Percentiles rank a stretch among this genome's conserved stretches.
Evolutionary conservation across 306 rosid species (phyloP).

Genomic region (Gillenia trifoliata): DNA sequence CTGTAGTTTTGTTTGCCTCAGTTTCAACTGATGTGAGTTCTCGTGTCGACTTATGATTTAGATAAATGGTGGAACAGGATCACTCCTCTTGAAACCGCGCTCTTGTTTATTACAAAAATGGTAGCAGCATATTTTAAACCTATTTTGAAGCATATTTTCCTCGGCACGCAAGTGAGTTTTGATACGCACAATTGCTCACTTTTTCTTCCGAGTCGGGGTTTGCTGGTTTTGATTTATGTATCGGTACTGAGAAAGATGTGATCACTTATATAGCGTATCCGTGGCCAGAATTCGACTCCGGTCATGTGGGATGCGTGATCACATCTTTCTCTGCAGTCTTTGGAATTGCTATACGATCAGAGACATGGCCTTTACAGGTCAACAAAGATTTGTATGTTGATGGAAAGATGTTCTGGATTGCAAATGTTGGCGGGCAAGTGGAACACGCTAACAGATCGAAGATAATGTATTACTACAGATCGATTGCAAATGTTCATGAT

Average conservation of each 20-base stretch:
- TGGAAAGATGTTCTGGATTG: not conserved
- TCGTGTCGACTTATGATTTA: not conserved
- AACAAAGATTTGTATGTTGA: not conserved
- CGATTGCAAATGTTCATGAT: no score
- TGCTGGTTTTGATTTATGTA: not conserved
- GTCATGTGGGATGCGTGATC: not conserved
- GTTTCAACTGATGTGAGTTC: not conserved
- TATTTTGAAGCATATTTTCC: not conserved
- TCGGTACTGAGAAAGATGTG: not conserved
- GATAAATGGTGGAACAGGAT: not conserved
- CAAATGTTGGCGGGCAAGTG: not conserved
- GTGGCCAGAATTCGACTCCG: not conserved
- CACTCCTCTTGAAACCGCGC: not conserved
- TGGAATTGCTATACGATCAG: no score
- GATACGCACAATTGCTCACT: no score
- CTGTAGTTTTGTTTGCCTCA: not conserved
- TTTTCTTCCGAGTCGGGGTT: not conserved
- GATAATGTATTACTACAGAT: no score
- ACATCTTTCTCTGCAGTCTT: not conserved
- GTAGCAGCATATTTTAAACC: not conserved
- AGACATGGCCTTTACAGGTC: not conserved
- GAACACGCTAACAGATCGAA: not conserved
- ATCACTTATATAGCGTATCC: not conserved
- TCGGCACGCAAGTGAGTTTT: no score
- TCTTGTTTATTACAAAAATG: not conserved